Evolutionary conservation across 140 eudicot species (phyloP).

Genomic region (Oenanthe javanica): DNA sequence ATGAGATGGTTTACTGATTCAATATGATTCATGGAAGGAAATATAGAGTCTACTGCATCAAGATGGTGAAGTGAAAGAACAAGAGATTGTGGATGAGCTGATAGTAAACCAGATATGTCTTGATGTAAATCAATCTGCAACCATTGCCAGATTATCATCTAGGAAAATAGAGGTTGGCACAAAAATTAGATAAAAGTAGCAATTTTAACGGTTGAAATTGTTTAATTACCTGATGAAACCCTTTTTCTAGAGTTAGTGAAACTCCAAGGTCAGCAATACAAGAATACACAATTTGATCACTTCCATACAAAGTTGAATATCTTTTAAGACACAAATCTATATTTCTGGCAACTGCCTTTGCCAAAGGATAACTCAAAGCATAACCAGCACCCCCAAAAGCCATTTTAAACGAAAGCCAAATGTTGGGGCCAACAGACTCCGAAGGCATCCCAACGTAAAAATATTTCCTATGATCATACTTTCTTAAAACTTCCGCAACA

Average conservation of each 20-base stretch:
- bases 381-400: slow-evolving; percentile 80
- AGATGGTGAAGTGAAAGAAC: slow-evolving; percentile 69
- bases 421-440: slow-evolving; percentile 35
- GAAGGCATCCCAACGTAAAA: slow-evolving; percentile 59
- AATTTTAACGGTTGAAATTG: not conserved
- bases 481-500: slow-evolving; percentile 47
- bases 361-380: slow-evolving; percentile 76
- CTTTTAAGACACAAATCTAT: slow-evolving; percentile 46
- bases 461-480: slow-evolving; percentile 52
- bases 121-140: slow-evolving; percentile 50
- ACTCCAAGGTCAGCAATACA: slow-evolving; percentile 79
- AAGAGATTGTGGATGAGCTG: slow-evolving; percentile 63
- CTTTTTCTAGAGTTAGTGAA: slow-evolving; percentile 57
- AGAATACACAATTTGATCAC: slow-evolving; percentile 55
- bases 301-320: slow-evolving; percentile 35
- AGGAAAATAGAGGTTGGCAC: not conserved
- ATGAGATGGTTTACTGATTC: slow-evolving; percentile 47
- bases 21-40: slow-evolving; percentile 48
- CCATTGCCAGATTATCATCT: not conserved
- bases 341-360: slow-evolving; percentile 42
- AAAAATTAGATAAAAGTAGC: not conserved
- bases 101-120: slow-evolving; percentile 52
- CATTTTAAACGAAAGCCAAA: slow-evolving; percentile 37
- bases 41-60: slow-evolving; percentile 43
- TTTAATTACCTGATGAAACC: slow-evolving; percentile 62